Base-by-base conservation (phyloP, 225 moss, liverwort and hornwort species). In the Straminergon stramineum region DNA sequence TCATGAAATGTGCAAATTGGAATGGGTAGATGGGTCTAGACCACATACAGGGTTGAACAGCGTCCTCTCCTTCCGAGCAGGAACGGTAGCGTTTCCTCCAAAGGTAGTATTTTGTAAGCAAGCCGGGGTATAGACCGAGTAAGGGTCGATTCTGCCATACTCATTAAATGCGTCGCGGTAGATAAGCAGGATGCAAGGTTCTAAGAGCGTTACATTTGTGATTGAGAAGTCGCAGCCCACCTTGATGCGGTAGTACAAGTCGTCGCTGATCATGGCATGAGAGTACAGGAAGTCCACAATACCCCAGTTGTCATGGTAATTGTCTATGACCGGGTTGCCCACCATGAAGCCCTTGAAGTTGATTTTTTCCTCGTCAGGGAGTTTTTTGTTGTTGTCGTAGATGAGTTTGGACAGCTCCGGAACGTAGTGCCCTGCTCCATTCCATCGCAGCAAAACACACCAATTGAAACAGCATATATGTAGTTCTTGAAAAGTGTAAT, bases 191-290 rank as follows among this genome's bases (percentile, higher is more conserved):
- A 84, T 0, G 76, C 95, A 96, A 4, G 48, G 4, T 18, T 48
- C 13, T 0, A 90, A 85, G 35, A 88, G 68, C 10, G 87, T 88
- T 21, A 10, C 0, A 27, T 91, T 90, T 4, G 58, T n/a, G 5
- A 10, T 13, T 7, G 68, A 45, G 84, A 91, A 95, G 34, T 89
- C 88, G 93, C 95, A 95, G 10, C 14, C 37, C 7, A 52, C 22
- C 78, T 93, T 92, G 28, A 94, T 70, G 28, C 13, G 57, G 51
- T 19, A 27, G 69, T 93, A 96, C 4, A 94, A 70, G 60, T 94
- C 89, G 53, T 97, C 96, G 28, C 95, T 94, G 68, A 97, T 96
- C 91, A 95, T 90, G 85, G 96, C 95, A 52, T 97, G 97, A 57
- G 88, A 85, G 91, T 94, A 96, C 43, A 90, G 85, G 82, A 94